These are phyloP conservation scores for Sclerotiophoma versabilis DNA, from an alignment of 2,329 filamentous ascomycete genomes.

Conservation along the genomic window DNA sequence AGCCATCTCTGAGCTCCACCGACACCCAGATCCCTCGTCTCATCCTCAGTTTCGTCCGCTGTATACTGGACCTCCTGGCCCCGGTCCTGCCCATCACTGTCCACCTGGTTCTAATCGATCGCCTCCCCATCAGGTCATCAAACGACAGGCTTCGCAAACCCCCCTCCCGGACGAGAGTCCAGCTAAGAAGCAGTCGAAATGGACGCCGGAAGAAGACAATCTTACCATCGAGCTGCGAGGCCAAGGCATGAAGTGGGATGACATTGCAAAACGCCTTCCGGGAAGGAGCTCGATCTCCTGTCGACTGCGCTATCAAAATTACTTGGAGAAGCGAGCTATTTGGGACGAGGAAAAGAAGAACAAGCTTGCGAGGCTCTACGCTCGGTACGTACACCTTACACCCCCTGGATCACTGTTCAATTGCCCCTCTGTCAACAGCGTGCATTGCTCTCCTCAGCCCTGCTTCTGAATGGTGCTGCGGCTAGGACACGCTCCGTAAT, in stretches of 20 bases:
- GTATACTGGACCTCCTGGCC: conserved; percentile 51
- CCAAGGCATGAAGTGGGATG: conserved; percentile 97
- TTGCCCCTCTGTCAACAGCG: neutral
- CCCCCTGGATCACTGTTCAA: too few species aligned
- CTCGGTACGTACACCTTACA: conserved; percentile 69
- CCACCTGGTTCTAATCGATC: conserved; percentile 39
- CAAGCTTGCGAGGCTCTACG: conserved; percentile 91
- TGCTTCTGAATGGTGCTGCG: too few species aligned
- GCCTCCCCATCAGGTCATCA: conserved; percentile 44
- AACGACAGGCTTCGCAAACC: conserved; percentile 48
- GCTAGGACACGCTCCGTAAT: neutral
- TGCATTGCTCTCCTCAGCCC: neutral
- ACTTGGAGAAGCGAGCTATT: conserved; percentile 87
- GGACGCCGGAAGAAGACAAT: conserved; percentile 92
- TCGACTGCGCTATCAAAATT: conserved; percentile 95
- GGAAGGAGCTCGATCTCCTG: conserved; percentile 94
- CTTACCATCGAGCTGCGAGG: conserved; percentile 90
- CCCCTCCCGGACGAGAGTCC: conserved; percentile 46
- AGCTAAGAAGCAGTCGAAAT: conserved; percentile 79
- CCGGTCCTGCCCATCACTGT: conserved; percentile 29
- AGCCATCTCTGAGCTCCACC: conserved; percentile 48
- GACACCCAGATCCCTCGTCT: conserved; percentile 49
- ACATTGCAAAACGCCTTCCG: conserved; percentile 89
- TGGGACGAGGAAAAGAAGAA: conserved; percentile 99
- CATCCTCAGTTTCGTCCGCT: conserved; percentile 50